Conservation (phyloP, 257 asterid genomes). For the Petunia secreta region DNA sequence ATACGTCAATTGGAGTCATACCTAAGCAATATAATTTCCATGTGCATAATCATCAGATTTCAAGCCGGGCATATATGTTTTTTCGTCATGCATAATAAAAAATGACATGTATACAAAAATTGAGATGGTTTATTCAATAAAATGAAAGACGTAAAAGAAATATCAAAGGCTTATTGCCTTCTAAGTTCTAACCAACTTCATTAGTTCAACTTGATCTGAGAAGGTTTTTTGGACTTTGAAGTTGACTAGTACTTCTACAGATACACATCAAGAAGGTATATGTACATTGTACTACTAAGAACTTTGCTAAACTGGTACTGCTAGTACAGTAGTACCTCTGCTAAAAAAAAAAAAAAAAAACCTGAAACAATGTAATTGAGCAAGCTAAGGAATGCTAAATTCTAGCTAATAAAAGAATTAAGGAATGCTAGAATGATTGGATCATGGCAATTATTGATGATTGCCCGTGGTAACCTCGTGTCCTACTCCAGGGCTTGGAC, state of each 20-base stretch:
- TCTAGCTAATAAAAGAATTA: too few species aligned
- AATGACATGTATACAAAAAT: background rate
- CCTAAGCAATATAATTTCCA: background rate
- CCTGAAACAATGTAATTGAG: background rate
- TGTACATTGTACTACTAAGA: too few species aligned
- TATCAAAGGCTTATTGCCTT: background rate
- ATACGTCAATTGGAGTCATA: background rate
- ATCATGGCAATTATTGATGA: constrained; percentile 6
- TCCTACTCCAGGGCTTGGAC: constrained; percentile 45
- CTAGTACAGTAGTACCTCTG: background rate
- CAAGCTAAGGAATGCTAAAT: background rate
- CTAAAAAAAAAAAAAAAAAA: background rate
- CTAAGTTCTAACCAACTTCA: background rate
- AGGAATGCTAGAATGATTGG: background rate
- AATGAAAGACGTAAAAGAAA: background rate
- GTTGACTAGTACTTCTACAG: background rate
- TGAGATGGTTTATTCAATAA: background rate
- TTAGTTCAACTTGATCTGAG: background rate
- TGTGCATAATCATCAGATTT: background rate
- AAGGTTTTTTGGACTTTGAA: background rate
- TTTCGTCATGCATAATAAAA: background rate
- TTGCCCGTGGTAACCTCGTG: constrained; percentile 25
- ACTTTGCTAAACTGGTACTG: background rate
- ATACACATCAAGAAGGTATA: background rate
- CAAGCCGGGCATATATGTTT: background rate